phyloP scores from a whole-genome alignment of 2,329 filamentous ascomycete genomes.

The Ceratocystis albifundus region DNA sequence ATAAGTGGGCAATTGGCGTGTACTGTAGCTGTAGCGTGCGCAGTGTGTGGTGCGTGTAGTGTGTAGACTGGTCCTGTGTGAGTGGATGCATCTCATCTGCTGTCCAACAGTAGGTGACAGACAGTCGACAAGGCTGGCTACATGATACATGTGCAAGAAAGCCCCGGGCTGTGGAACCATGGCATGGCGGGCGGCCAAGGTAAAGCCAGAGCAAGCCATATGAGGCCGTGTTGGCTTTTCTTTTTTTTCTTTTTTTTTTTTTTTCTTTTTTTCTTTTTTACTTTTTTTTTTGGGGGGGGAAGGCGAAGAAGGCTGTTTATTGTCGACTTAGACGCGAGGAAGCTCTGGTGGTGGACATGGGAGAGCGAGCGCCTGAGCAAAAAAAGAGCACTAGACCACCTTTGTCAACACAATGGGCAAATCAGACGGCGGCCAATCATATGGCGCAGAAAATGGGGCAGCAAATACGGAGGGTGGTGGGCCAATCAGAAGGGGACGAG shows the following conservation, averaged over 20 bases:
- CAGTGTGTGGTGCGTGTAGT: not conserved
- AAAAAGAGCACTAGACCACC: slow-evolving; percentile 7
- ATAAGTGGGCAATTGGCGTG: not conserved
- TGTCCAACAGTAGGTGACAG: not conserved
- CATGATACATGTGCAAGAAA: slow-evolving; percentile 5
- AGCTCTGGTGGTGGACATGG: not conserved
- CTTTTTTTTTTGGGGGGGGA: no score
- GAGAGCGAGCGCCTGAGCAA: no score
- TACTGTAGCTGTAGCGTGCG: not conserved
- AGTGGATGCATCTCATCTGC: not conserved
- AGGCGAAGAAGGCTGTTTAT: not conserved
- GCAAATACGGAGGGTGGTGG: not conserved
- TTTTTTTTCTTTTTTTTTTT: no score
- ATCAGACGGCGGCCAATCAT: not conserved
- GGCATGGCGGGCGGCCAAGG: not conserved
- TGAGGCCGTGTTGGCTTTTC: not conserved
- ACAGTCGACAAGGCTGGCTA: slow-evolving; percentile 1
- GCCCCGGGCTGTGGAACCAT: not conserved
- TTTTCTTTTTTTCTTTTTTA: no score
- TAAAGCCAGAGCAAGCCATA: not conserved
- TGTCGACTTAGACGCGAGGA: not conserved
- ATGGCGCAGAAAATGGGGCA: not conserved
- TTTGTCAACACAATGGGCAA: slow-evolving; percentile 7
- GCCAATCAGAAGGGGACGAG: not conserved
- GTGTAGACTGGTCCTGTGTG: not conserved